Conservation (phyloP, 306 rosid species). For the Pueraria montana region DNA sequence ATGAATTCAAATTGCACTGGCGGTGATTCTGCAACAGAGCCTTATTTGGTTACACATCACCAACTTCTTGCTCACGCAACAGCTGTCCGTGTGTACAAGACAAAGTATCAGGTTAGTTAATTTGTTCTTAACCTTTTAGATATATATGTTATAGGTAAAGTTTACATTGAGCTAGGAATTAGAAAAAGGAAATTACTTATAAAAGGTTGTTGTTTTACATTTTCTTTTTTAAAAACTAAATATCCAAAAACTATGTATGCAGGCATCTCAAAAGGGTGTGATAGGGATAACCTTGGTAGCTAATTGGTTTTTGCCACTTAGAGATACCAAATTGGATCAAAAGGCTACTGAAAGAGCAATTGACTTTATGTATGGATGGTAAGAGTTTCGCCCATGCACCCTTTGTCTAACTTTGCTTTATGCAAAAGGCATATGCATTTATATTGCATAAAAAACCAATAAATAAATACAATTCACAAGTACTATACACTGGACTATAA, state of each 20-base stretch:
- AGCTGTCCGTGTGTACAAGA: not conserved
- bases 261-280: not conserved
- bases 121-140: too few species aligned
- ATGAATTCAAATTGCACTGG: not conserved
- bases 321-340: not conserved
- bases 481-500: not conserved
- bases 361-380: constrained; percentile 14
- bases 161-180: too few species aligned
- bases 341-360: not conserved
- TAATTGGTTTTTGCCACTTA: not conserved
- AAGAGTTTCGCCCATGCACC: not conserved
- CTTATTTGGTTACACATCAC: not conserved
- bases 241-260: too few species aligned
- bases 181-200: too few species aligned
- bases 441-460: not conserved
- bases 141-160: not conserved
- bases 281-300: not conserved
- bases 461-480: not conserved
- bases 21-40: not conserved
- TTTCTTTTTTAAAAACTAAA: too few species aligned
- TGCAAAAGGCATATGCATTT: not conserved
- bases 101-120: not conserved
- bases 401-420: not conserved
- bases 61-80: not conserved
- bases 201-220: too few species aligned